Evolutionary conservation across 1,139 yeast genomes (phyloP).

Genomic region (Debaryomyces psychrophilus): DNA sequence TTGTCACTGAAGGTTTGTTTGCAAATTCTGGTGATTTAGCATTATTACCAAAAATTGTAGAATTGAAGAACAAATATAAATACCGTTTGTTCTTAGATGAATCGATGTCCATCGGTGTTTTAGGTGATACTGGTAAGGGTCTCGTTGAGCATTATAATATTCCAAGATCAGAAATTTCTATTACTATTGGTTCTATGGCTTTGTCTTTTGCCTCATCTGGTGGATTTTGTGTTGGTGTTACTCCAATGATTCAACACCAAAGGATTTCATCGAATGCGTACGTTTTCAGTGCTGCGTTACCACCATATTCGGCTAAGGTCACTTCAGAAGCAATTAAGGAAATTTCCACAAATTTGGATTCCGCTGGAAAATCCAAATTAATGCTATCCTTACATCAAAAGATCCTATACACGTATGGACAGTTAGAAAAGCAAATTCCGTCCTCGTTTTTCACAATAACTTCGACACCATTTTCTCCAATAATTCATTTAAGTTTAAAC

Average conservation of each 20-base stretch:
- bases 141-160: constrained; percentile 69
- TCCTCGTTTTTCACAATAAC: constrained; percentile 49
- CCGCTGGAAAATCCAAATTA: constrained; percentile 36
- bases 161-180: constrained; percentile 71
- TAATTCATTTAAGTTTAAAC: constrained; percentile 61
- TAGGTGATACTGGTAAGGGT: constrained; percentile 89
- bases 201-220: constrained; percentile 87
- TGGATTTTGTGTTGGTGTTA: constrained; percentile 89
- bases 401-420: constrained; percentile 22
- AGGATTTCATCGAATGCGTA: constrained; percentile 87
- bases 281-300: constrained; percentile 92
- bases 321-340: constrained; percentile 60
- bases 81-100: constrained; percentile 88
- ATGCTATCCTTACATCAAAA: constrained; percentile 32
- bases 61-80: constrained; percentile 78
- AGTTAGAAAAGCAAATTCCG: constrained; percentile 20
- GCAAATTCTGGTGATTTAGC: constrained; percentile 83
- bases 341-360: constrained; percentile 35
- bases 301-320: constrained; percentile 86
- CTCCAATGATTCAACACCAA: constrained; percentile 88
- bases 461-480: constrained; percentile 66
- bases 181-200: constrained; percentile 87
- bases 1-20: constrained; percentile 88
- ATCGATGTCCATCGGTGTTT: constrained; percentile 78
- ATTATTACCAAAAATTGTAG: constrained; percentile 67